Conservation (phyloP, 306 rosid species). For the Castanea sativa region DNA sequence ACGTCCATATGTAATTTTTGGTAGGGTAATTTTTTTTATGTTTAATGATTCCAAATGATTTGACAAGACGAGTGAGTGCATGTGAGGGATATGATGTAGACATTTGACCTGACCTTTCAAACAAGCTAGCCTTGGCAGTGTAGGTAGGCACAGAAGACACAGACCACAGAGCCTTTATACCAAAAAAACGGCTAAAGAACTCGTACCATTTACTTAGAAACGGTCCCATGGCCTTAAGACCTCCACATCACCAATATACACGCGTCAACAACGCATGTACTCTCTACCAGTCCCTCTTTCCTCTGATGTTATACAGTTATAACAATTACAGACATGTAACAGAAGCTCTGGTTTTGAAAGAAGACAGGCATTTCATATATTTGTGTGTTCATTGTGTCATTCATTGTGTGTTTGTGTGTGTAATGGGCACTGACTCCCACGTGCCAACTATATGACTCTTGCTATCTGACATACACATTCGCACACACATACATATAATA, state of each 20-base stretch:
- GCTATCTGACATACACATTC: not conserved
- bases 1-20: not conserved
- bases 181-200: slow-evolving; percentile 29
- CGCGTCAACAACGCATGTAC: slow-evolving; percentile 16
- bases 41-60: slow-evolving; percentile 42
- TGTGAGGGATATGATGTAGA: slow-evolving; percentile 49
- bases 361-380: not conserved
- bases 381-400: not conserved
- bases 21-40: not conserved
- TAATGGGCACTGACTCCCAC: slow-evolving; percentile 55
- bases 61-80: slow-evolving; percentile 55
- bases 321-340: not conserved
- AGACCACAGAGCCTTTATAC: slow-evolving; percentile 1
- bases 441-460: slow-evolving; percentile 21
- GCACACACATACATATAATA: not conserved
- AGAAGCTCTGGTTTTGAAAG: not conserved
- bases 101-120: slow-evolving; percentile 54
- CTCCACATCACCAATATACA: not conserved
- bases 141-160: not conserved
- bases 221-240: not conserved
- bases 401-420: not conserved
- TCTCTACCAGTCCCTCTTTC: not conserved
- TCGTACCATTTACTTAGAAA: slow-evolving; percentile 21
- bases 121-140: not conserved
- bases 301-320: not conserved